A percentile compares a stretch with the other conserved stretches of the same genome.
Evolutionary conservation across 2,329 filamentous ascomycete genomes (phyloP).

Genomic region (Tolypocladium nubicola): DNA sequence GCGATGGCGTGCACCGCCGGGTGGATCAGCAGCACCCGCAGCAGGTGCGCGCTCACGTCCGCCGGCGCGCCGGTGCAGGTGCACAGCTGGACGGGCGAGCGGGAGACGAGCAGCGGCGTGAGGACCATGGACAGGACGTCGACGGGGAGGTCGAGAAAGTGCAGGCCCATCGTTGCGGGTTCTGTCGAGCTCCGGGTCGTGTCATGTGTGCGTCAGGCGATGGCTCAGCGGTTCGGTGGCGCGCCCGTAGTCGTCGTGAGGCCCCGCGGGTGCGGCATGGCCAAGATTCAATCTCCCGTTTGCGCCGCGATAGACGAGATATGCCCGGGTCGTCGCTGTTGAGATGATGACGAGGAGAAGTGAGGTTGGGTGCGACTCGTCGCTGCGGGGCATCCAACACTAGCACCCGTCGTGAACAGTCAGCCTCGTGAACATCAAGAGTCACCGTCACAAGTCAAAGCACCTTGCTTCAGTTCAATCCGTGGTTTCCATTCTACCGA

Average conservation of each 20-base stretch:
- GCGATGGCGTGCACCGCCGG: slow-evolving; percentile 20
- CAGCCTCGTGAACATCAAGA: no score
- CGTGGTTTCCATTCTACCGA: slow-evolving; percentile 25
- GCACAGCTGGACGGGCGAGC: slow-evolving; percentile 14
- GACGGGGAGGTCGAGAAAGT: slow-evolving; percentile 22
- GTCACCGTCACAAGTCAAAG: background rate
- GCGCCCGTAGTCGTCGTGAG: no score
- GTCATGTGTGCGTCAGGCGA: background rate
- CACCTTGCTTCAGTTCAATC: background rate
- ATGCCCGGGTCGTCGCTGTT: no score
- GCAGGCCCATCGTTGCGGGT: slow-evolving; percentile 5
- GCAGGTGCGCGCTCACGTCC: slow-evolving; percentile 7
- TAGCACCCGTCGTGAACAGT: no score
- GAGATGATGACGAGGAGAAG: no score
- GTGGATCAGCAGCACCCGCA: slow-evolving; percentile 20
- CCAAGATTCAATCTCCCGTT: no score
- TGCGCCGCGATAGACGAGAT: no score
- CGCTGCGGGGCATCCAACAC: no score
- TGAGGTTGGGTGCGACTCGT: no score
- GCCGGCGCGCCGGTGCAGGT: slow-evolving; percentile 12
- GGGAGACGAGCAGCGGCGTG: slow-evolving; percentile 15
- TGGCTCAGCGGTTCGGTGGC: no score
- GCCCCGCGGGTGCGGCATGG: no score
- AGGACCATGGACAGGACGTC: slow-evolving; percentile 21
- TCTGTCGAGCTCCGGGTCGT: background rate